Percentiles rank a stretch among this genome's conserved stretches.
phyloP scores from a whole-genome alignment of 768 basidiomycete species.

The Suillus hirtellus region DNA sequence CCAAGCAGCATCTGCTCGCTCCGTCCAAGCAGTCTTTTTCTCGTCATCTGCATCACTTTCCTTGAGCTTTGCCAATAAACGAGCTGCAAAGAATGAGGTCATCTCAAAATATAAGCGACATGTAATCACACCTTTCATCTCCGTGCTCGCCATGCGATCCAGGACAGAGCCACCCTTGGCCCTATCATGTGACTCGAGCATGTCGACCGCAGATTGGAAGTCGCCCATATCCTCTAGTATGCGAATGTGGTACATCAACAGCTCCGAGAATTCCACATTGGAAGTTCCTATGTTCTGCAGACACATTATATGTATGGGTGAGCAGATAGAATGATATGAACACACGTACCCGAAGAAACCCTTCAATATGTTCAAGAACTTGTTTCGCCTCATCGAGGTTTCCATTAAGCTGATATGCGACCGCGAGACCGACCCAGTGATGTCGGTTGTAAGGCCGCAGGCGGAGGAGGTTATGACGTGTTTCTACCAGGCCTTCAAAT shows the following conservation, averaged over 20 bases:
- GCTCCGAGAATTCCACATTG: slow-evolving; percentile 84
- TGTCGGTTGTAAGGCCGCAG: slow-evolving; percentile 80
- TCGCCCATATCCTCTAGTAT: slow-evolving; percentile 75
- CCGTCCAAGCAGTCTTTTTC: slow-evolving; percentile 38
- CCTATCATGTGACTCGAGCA: slow-evolving; percentile 55
- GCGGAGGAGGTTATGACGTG: slow-evolving; percentile 76
- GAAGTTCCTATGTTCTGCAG: slow-evolving; percentile 70
- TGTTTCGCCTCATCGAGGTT: slow-evolving; percentile 69
- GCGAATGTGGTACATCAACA: slow-evolving; percentile 73
- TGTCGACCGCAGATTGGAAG: slow-evolving; percentile 53
- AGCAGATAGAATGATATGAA: not conserved
- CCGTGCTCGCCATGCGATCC: slow-evolving; percentile 68
- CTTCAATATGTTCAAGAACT: slow-evolving; percentile 71
- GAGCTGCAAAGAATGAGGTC: slow-evolving; percentile 49
- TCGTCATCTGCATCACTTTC: slow-evolving; percentile 13
- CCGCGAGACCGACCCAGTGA: slow-evolving; percentile 87
- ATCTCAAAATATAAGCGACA: not conserved
- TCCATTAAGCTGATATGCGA: slow-evolving; percentile 85
- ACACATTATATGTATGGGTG: not conserved
- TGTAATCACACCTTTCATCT: slow-evolving; percentile 55
- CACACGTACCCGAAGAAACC: slow-evolving; percentile 60
- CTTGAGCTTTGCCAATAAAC: slow-evolving; percentile 65
- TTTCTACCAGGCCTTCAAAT: slow-evolving; percentile 77
- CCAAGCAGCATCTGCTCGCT: slow-evolving; percentile 83
- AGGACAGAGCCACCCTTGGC: slow-evolving; percentile 67